A percentile compares a stretch with the other conserved stretches of the same genome.
These are phyloP conservation scores for Aspergillus ibericus DNA, from an alignment of 2,329 filamentous ascomycete species.

Conservation along the genomic window DNA sequence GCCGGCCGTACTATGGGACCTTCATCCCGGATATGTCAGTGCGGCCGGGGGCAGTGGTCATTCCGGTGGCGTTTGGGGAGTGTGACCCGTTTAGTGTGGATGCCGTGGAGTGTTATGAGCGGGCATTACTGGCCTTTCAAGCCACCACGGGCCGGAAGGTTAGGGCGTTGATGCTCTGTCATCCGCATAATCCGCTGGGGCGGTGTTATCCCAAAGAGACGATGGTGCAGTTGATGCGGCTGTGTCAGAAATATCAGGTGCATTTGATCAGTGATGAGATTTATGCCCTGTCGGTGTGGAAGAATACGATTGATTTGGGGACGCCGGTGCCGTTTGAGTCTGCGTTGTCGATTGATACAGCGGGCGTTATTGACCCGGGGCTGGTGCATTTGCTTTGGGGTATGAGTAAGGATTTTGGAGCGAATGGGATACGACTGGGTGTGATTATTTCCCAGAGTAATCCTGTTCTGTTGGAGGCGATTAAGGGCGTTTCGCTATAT, in stretches of 20 bases:
- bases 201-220: slow-evolving; percentile 47
- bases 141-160: slow-evolving; percentile 42
- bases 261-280: slow-evolving; percentile 61
- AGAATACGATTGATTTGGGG: slow-evolving; percentile 22
- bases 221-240: slow-evolving; percentile 45
- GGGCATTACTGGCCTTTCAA: slow-evolving; percentile 40
- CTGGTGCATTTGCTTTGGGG: slow-evolving; percentile 54
- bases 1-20: slow-evolving; percentile 46
- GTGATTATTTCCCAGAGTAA: slow-evolving; percentile 49
- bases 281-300: slow-evolving; percentile 56
- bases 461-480: slow-evolving; percentile 37
- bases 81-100: slow-evolving; percentile 45
- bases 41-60: slow-evolving; percentile 45
- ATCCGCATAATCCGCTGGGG: slow-evolving; percentile 56
- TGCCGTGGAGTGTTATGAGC: slow-evolving; percentile 49
- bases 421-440: slow-evolving; percentile 57
- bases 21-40: slow-evolving; percentile 50
- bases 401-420: slow-evolving; percentile 55
- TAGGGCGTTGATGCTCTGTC: slow-evolving; percentile 51
- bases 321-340: slow-evolving; percentile 43
- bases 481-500: slow-evolving; percentile 47
- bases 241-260: slow-evolving; percentile 53
- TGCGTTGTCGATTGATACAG: slow-evolving; percentile 45
- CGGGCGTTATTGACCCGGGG: slow-evolving; percentile 48
- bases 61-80: slow-evolving; percentile 47